phyloP scores from a whole-genome alignment of 2,329 filamentous ascomycete species.

The Hypoxylon sp. region DNA sequence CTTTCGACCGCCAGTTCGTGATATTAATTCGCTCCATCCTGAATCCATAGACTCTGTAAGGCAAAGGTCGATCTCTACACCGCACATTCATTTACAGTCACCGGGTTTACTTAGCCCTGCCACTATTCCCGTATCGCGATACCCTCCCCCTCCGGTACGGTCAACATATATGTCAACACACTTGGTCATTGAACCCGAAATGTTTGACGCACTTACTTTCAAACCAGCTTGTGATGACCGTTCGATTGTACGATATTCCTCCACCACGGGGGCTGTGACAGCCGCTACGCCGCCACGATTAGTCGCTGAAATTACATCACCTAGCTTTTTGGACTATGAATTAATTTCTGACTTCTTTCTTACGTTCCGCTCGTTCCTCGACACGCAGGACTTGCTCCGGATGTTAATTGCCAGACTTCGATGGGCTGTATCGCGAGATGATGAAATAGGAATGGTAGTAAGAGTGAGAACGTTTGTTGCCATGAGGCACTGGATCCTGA shows the following conservation, averaged over 20 bases:
- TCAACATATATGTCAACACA: conserved; percentile 66
- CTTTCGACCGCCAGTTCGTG: conserved; percentile 57
- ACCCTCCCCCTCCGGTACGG: conserved; percentile 59
- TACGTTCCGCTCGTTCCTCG: conserved; percentile 90
- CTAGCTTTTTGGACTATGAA: conserved; percentile 96
- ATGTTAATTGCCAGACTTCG: conserved; percentile 87
- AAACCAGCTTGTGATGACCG: conserved; percentile 85
- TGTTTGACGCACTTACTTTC: conserved; percentile 86
- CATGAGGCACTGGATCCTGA: conserved; percentile 95
- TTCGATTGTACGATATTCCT: conserved; percentile 85
- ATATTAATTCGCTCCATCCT: conserved; percentile 53
- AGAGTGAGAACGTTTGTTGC: conserved; percentile 96
- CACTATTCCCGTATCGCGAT: conserved; percentile 57
- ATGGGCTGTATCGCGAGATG: conserved; percentile 85
- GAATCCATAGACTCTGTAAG: conserved; percentile 55
- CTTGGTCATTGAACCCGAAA: conserved; percentile 75
- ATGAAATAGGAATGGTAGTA: conserved; percentile 93
- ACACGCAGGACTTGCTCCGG: conserved; percentile 80
- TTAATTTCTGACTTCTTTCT: conserved; percentile 98
- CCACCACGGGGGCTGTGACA: conserved; percentile 79
- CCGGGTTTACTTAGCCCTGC: conserved; percentile 50
- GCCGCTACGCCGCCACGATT: conserved; percentile 92
- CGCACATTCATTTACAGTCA: conserved; percentile 55
- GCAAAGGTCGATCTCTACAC: conserved; percentile 58
- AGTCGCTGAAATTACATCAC: conserved; percentile 96